Evolutionary conservation across 306 rosid genomes (phyloP).

Genomic region (Malus sieversii): DNA sequence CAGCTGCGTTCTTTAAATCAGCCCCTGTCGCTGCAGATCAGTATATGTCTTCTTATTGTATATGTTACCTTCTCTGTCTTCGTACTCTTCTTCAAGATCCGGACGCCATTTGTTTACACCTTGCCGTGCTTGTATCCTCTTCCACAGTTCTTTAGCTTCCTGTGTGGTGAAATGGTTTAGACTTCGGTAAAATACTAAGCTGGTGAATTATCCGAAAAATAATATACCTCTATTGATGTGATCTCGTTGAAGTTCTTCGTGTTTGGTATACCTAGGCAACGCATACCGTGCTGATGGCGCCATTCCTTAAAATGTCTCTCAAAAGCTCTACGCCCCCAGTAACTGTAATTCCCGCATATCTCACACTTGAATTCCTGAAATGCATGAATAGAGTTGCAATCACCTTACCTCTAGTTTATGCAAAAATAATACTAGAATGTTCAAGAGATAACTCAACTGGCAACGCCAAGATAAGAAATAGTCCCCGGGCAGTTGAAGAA

Average conservation of each 20-base stretch:
- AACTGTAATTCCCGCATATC: conserved; percentile 98
- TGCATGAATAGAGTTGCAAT: conserved; percentile 6
- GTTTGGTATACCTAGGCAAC: conserved; percentile 97
- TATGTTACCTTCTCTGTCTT: conserved; percentile 95
- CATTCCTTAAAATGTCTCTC: conserved; percentile 98
- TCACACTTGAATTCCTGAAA: conserved; percentile 95
- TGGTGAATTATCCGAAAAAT: background rate
- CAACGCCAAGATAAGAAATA: background rate
- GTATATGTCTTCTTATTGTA: conserved; percentile 92
- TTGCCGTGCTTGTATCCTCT: conserved; percentile 79
- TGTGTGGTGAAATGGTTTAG: conserved; percentile 26
- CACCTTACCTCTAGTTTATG: background rate
- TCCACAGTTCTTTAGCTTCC: conserved; percentile 98
- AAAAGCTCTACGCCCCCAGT: conserved; percentile 98
- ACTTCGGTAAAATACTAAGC: background rate
- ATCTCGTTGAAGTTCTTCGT: conserved; percentile 96
- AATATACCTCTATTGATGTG: conserved; percentile 84
- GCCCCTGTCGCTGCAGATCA: conserved; percentile 97
- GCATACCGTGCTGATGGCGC: conserved; percentile 99
- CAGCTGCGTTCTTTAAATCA: conserved; percentile 34
- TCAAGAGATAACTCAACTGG: no score
- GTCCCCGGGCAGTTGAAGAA: background rate
- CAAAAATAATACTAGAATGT: no score
- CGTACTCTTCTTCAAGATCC: conserved; percentile 97
- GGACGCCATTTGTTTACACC: conserved; percentile 98